A percentile compares a stretch with the other conserved stretches of the same genome.
phyloP scores from a whole-genome alignment of 371 early-diverging fungal species.

The Smittium culicis region DNA sequence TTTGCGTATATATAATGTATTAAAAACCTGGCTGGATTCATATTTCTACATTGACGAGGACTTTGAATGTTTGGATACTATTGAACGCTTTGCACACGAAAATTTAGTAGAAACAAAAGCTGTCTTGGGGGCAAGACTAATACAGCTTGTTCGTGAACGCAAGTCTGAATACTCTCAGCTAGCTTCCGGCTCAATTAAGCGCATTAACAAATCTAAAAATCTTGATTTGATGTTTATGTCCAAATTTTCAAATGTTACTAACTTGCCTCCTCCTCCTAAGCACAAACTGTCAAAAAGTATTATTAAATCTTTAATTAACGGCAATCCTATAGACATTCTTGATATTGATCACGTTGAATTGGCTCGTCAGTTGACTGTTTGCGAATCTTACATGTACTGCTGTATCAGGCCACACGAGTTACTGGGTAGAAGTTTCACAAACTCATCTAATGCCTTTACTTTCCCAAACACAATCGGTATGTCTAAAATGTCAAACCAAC shows the following conservation, averaged over 20 bases:
- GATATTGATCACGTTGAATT: slow-evolving; percentile 87
- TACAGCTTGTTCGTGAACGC: slow-evolving; percentile 53
- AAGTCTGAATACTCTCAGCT: slow-evolving; percentile 16
- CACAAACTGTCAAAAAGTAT: slow-evolving; percentile 54
- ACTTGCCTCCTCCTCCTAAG: slow-evolving; percentile 41
- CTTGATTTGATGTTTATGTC: slow-evolving; percentile 42
- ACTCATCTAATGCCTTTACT: slow-evolving; percentile 37
- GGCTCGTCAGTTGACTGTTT: slow-evolving; percentile 82
- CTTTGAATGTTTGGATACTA: slow-evolving; percentile 42
- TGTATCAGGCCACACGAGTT: slow-evolving; percentile 74
- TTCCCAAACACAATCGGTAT: slow-evolving; percentile 58
- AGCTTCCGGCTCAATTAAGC: background rate
- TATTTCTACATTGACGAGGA: slow-evolving; percentile 61
- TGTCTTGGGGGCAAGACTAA: slow-evolving; percentile 36
- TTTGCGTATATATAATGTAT: slow-evolving; percentile 73
- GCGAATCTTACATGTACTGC: slow-evolving; percentile 69
- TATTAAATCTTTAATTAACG: background rate
- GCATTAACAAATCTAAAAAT: slow-evolving; percentile 5
- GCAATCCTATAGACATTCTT: slow-evolving; percentile 44
- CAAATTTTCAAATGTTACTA: slow-evolving; percentile 52
- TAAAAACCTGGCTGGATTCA: slow-evolving; percentile 82
- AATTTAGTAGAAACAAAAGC: slow-evolving; percentile 31
- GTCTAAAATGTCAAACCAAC: slow-evolving; percentile 52
- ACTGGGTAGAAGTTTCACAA: slow-evolving; percentile 72
- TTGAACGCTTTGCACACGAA: slow-evolving; percentile 60